Evolutionary conservation across 192 early-diverging fungal species (phyloP).

Genomic region (Coemansia sp.): DNA sequence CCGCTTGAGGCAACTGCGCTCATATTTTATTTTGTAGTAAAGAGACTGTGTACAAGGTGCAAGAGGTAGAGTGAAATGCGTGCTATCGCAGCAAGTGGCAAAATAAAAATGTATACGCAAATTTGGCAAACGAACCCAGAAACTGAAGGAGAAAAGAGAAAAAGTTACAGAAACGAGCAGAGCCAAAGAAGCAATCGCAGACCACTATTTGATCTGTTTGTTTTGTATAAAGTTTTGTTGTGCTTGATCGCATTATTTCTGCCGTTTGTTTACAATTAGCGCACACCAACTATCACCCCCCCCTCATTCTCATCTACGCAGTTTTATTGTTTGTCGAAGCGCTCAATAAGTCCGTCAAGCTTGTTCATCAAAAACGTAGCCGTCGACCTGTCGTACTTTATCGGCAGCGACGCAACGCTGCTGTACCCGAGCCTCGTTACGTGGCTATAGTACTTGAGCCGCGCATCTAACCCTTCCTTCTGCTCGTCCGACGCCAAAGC

Average conservation of each 20-base stretch:
- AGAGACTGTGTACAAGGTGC: too few relatives aligned
- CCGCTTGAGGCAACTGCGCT: neutral
- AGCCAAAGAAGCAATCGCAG: neutral
- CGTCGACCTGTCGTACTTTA: neutral
- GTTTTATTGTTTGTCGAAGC: conserved; percentile 4
- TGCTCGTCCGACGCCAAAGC: conserved; percentile 9
- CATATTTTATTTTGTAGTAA: neutral
- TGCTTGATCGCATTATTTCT: too few relatives aligned
- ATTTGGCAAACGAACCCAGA: too few relatives aligned
- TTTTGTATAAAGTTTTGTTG: neutral
- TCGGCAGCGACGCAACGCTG: conserved; percentile 17
- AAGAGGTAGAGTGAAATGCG: neutral
- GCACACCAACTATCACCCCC: too few relatives aligned
- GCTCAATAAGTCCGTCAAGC: conserved; percentile 21
- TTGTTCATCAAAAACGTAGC: conserved; percentile 17
- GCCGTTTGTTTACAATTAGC: too few relatives aligned
- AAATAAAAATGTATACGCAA: too few relatives aligned
- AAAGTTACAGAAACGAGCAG: neutral
- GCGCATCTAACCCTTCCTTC: conserved; percentile 16
- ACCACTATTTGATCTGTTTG: neutral
- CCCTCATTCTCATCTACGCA: too few relatives aligned
- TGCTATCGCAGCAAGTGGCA: too few relatives aligned
- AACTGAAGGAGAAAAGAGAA: neutral
- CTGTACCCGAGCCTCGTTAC: conserved; percentile 18
- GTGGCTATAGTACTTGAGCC: conserved; percentile 37